Evolutionary conservation across 2,329 filamentous ascomycete species (phyloP), one percentile per base, ranked within the genome.

Genomic region (Mariannaea sp.): DNA sequence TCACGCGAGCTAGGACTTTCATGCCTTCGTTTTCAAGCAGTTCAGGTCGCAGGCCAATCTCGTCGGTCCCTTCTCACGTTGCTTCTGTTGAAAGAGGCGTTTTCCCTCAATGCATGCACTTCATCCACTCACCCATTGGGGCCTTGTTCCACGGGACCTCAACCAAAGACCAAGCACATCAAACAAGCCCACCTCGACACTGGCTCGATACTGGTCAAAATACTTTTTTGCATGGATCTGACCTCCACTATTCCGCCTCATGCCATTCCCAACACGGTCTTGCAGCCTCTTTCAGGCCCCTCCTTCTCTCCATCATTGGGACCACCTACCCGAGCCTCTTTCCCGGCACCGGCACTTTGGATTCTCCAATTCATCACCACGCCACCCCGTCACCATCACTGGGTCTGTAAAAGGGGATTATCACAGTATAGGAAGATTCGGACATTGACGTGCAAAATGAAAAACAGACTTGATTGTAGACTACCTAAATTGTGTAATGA

Each of bases 391-490:
- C n/a, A n/a, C n/a, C n/a, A n/a, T n/a, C n/a, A n/a, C n/a, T n/a
- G n/a, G n/a, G n/a, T n/a, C n/a, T n/a, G n/a, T n/a, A n/a, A n/a
- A n/a, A n/a, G n/a, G n/a, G n/a, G n/a, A n/a, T n/a, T n/a, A n/a
- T n/a, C n/a, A n/a, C n/a, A n/a, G n/a, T n/a, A n/a, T n/a, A n/a
- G n/a, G n/a, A n/a, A n/a, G n/a, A n/a, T n/a, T n/a, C n/a, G n/a
- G n/a, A n/a, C 16, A 41, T 17, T 10, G 9, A 8, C 19, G 29
- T 51, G 20, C 43, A 40, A 43, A 53, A 53, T 41, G 50, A 56
- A 53, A 55, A 59, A 61, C 54, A 63, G 41, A 62, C 51, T 59
- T 43, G 53, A 59, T 65, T 65, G 48, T 52, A 58, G 55, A 64
- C 63, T 65, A 65, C 58, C 57, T 61, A 60, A 61, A 41, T 36